Conservation (phyloP, 352 stramenopile species). For the Pythium dissimile region DNA sequence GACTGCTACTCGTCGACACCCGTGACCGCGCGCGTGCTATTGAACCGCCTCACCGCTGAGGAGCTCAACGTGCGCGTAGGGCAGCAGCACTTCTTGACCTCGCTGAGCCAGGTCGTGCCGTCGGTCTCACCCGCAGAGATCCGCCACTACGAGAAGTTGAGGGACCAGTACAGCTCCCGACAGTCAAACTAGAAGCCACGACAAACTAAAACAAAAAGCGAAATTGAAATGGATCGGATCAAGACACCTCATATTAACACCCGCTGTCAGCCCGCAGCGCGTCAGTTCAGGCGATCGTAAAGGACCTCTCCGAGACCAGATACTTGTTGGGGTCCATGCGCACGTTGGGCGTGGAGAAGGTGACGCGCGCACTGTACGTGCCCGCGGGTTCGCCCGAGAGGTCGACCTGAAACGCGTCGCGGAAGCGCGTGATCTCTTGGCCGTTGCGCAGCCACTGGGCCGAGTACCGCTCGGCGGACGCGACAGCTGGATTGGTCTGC, state of each 20-base stretch:
- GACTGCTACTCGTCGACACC: constrained; percentile 80
- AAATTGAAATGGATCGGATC: neutral
- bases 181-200: constrained; percentile 16
- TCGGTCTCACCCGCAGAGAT: constrained; percentile 86
- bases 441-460: constrained; percentile 22
- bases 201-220: neutral
- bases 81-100: constrained; percentile 51
- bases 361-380: constrained; percentile 20
- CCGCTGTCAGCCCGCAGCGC: too few relatives aligned
- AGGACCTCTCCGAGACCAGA: constrained; percentile 22
- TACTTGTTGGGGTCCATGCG: constrained; percentile 27
- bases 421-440: constrained; percentile 14
- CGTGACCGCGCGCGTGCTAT: constrained; percentile 61
- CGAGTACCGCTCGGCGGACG: constrained; percentile 26
- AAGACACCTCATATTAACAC: neutral
- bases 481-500: constrained; percentile 20
- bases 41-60: constrained; percentile 56
- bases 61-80: constrained; percentile 60
- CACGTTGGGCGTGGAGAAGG: constrained; percentile 28
- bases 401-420: constrained; percentile 17
- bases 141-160: constrained; percentile 84
- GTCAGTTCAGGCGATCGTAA: constrained; percentile 17
- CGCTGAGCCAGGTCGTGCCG: constrained; percentile 61
- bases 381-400: constrained; percentile 6
- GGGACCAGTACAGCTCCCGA: constrained; percentile 80